These are phyloP conservation scores for Tieghemostelium lacteum DNA, from an alignment of 78 protist species.

Conservation along the genomic window DNA sequence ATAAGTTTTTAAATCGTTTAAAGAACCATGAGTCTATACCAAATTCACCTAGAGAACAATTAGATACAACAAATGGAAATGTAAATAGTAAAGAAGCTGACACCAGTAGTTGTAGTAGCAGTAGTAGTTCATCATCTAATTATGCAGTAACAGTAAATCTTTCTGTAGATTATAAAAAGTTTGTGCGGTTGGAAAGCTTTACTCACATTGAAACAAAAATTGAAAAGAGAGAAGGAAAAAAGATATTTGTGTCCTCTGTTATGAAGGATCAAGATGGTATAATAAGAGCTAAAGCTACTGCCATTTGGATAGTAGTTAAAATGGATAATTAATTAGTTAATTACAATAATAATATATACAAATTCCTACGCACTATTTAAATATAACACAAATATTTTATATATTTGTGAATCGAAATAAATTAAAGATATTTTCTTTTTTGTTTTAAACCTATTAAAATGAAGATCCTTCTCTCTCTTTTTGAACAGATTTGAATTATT, in stretches of 20 bases:
- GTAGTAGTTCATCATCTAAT: not conserved
- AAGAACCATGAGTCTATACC: not conserved
- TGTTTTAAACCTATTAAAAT: too few relatives aligned
- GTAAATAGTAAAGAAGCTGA: not conserved
- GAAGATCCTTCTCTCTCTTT: too few relatives aligned
- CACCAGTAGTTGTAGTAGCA: not conserved
- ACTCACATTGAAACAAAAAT: conserved; percentile 27
- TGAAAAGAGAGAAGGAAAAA: conserved; percentile 66
- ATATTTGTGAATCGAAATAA: too few relatives aligned
- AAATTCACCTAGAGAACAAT: not conserved
- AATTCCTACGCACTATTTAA: too few relatives aligned
- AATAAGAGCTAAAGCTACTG: conserved; percentile 54
- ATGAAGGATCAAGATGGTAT: conserved; percentile 54
- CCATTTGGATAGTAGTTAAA: conserved; percentile 57
- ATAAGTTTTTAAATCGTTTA: not conserved
- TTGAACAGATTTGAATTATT: too few relatives aligned
- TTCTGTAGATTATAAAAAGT: conserved; percentile 68
- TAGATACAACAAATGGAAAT: too few relatives aligned
- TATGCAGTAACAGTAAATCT: conserved; percentile 70
- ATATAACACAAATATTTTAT: too few relatives aligned
- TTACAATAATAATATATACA: too few relatives aligned
- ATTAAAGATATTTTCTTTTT: too few relatives aligned
- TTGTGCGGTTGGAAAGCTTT: conserved; percentile 50
- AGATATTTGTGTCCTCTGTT: conserved; percentile 20
- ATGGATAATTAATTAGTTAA: conserved; percentile 1